These are phyloP conservation scores for Graphilbum sp. DNA, from an alignment of 2,329 filamentous ascomycete species.

Conservation along the genomic window DNA sequence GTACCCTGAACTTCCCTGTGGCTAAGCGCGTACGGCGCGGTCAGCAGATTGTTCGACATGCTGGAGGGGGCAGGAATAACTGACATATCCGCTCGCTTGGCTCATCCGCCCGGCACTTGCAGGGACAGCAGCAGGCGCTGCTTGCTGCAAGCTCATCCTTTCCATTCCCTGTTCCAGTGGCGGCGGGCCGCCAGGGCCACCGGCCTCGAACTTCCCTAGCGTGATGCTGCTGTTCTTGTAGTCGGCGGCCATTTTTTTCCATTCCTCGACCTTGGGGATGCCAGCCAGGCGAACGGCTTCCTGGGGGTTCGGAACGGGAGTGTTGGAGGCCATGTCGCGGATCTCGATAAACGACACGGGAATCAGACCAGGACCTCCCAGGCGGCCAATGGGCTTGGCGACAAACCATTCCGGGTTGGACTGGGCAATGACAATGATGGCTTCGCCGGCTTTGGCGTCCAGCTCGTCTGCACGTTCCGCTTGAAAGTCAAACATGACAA, in stretches of 20 bases:
- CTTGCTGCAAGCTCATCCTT: conserved; percentile 58
- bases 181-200: conserved; percentile 22
- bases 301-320: conserved; percentile 63
- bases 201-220: conserved; percentile 69
- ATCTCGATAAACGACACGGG: conserved; percentile 96
- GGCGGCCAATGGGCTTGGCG: conserved; percentile 90
- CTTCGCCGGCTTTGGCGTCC: conserved; percentile 86
- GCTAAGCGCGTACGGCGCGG: too few species aligned
- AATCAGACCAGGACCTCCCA: conserved; percentile 91
- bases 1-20: conserved; percentile 20
- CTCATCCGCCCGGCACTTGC: conserved; percentile 25
- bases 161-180: conserved; percentile 56
- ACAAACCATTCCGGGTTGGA: conserved; percentile 99
- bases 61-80: too few species aligned
- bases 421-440: conserved; percentile 96
- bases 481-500: conserved; percentile 93
- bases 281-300: conserved; percentile 79
- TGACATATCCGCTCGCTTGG: conserved; percentile 33
- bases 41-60: too few species aligned
- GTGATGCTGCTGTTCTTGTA: conserved; percentile 99
- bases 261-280: conserved; percentile 90
- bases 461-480: conserved; percentile 92
- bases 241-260: conserved; percentile 98
- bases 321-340: conserved; percentile 77
- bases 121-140: conserved; percentile 17